Evolutionary conservation across 306 rosid species (phyloP), one percentile per base, ranked within the genome.

Genomic region (Lathyrus aphaca): DNA sequence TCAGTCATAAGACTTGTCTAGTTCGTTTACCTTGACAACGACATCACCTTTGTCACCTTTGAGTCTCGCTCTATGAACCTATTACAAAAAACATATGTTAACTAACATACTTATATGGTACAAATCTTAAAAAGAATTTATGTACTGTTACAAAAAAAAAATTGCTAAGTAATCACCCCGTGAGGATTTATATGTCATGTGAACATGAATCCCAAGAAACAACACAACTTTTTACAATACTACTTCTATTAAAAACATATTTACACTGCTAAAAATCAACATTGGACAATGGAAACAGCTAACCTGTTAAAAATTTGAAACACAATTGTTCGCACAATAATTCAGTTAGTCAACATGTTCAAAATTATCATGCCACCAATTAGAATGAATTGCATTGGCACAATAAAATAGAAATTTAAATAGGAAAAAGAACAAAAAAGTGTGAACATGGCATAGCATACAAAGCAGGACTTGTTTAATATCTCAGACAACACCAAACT

Each of bases 1-100:
- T 64, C 65, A 25, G 30, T 64, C 57, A 61, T 8, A 23, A 69
- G 72, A 39, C 27, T 75, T 44, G 44, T 54, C 21, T 40, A 51
- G 25, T 51, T 74, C 75, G 69, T 82, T 81, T 66, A 94, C 99
- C 99, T 94, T 91, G 81, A 94, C 91, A 77, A 86, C 97, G 79
- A 94, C 84, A 68, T 91, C 97, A 71, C 68, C 68, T 75, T 81
- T 87, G 69, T 81, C 88, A 69, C 92, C 95, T 81, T 79, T 87
- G 73, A 91, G 74, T 84, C 89, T 83, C 68, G 99, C 99, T 80
- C 70, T 87, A 40, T 94, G 99, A 57, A 94, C 99, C 97, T 94
- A 71, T 53, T 35, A 71, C 60, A 49, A 77, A 62, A 76, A 63
- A 66, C 45, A 77, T 23, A 14, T 42, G 72, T 7, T 35, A 30